Evolutionary conservation across 2,329 filamentous ascomycete species (phyloP), one percentile per base, ranked within the genome.

Genomic region (Fusarium denticulatum): DNA sequence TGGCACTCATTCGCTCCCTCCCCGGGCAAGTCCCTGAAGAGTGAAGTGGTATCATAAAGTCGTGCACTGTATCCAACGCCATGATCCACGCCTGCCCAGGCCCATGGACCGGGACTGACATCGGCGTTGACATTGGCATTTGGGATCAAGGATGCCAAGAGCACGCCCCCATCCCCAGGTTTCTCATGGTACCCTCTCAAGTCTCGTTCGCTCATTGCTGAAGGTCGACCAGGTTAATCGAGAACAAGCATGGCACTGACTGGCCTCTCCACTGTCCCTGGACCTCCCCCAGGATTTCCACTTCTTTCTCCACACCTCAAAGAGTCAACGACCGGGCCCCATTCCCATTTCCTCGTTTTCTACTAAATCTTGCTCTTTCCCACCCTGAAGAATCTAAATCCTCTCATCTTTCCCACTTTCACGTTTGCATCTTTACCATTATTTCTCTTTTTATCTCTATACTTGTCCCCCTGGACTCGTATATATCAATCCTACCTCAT

Each of bases 241-340:
- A 39, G 58, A 55, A 40, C 59, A 61, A 61, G 65, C 59, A 70
- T 69, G 66, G 64, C 58, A 69, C 57, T 67, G 72, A 69, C 55
- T 67, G 72, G 64, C 73, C 66, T 58, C 64, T 64, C 64, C 68
- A 75, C 74, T 68, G 64, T 61, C 57, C 76, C 76, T 74, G 63
- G 73, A 42, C 64, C 71, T 78, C 76, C 76, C 76, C 76, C 76
- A 77, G 76, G 77, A 78, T 77, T 77, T 74, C 74, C 69, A 75
- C 70, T 74, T 76, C 64, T 67, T 71, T 73, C 76, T 78, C 76
- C 76, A 78, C 76, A 77, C 60, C 67, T 65, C 60, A 64, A 49
- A 55, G 60, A 42, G 36, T 53, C 43, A 49, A 53, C 56, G 42
- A 49, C 64, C 50, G 40, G 40, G 58, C 37, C 60, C 74, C 67